Evolutionary conservation across 2,329 filamentous ascomycete genomes (phyloP).

Genomic region (Tympanopsis confertula): DNA sequence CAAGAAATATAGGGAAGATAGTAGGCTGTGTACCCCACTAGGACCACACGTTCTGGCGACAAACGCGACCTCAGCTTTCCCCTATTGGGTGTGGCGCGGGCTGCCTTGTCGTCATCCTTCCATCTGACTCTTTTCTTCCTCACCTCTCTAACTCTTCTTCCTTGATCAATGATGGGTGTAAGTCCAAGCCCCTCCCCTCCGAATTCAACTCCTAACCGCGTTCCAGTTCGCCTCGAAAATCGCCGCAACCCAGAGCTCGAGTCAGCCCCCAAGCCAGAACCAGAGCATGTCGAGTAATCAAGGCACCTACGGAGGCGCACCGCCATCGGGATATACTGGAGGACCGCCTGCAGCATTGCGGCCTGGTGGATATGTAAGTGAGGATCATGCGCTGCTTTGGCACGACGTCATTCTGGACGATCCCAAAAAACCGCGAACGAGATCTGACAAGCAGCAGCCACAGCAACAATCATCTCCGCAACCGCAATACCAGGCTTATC

Average conservation of each 20-base stretch:
- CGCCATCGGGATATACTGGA: neutral
- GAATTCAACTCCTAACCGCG: neutral
- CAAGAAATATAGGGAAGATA: no score
- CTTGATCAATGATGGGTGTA: neutral
- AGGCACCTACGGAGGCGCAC: neutral
- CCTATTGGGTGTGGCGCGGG: no score
- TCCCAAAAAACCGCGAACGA: no score
- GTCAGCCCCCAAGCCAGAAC: no score
- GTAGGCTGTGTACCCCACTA: no score
- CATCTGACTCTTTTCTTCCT: neutral
- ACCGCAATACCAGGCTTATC: constrained; percentile 1
- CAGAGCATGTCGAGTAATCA: no score
- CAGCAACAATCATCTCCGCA: no score
- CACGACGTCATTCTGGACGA: no score
- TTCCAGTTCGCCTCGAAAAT: constrained; percentile 1
- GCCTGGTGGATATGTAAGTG: neutral
- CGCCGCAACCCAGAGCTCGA: neutral
- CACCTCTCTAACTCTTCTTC: neutral
- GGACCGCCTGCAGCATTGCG: neutral
- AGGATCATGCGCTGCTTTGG: no score
- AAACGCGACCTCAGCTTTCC: no score
- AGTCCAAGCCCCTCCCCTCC: neutral
- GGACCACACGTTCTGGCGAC: no score
- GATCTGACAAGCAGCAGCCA: neutral
- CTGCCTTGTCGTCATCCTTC: no score